Base-by-base conservation (phyloP, 306 rosid genomes). In the Glycine latifolia region DNA sequence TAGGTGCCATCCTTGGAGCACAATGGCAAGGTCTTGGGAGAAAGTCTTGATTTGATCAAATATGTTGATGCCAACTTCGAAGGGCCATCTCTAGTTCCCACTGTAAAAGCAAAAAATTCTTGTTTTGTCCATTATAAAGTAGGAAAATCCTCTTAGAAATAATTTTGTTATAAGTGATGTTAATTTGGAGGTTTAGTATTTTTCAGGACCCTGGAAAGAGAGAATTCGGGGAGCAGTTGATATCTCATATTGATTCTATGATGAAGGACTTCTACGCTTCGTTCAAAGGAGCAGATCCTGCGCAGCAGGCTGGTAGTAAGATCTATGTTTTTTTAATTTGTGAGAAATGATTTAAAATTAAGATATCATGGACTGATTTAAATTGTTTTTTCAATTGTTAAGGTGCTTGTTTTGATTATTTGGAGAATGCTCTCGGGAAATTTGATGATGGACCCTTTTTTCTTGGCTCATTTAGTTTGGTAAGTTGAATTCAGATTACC, bases 1-100 rank as follows among this genome's bases (percentile, higher is more conserved):
- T 67, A 68, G 91, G 90, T 87, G 59, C 92, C 97, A 50, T 46
- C 93, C 2, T 76, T 89, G 88, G 94, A 92, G 84, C 97, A 89
- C 87, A 84, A 92, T 77, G 90, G 91, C 6, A 86, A 92, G 79
- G 76, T 92, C 13, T 62, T 88, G 14, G 95, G 92, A 65, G 97
- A 91, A 81, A 89, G 95, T 79, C 92, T 92, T 79, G 94, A 89
- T 54, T 76, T 91, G 73, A 75, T 89, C 71, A 91, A 89, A 79
- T 91, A 91, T 75, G 4, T 92, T 8, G 90, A 92, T 63, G 73
- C 68, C 53, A 78, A 84, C 77, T 84, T 83, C 6, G 80, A 83
- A 55, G 87, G 87, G 20, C 65, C 83, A 47, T 87, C 97, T 70
- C 86, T 90, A 46, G 11, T 66, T 73, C 91, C 94, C 8, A 66